Evolutionary conservation across 176 grass and related monocot genomes (phyloP).

Genomic region (Olyra latifolia): DNA sequence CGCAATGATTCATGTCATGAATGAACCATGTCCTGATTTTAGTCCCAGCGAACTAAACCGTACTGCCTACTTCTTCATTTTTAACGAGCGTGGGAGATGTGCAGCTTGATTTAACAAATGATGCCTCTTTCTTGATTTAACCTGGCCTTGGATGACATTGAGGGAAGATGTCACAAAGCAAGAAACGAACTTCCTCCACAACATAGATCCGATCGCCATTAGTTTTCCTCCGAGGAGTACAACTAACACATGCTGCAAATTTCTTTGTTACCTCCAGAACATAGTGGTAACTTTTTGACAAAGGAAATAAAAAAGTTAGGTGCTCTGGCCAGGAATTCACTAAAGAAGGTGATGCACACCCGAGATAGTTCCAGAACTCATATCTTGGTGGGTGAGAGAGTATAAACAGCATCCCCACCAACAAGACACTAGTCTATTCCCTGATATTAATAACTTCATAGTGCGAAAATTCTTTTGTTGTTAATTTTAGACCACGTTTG

Average conservation of each 20-base stretch:
- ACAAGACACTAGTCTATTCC: too few species aligned
- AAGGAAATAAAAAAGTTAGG: not conserved
- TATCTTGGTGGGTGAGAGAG: too few species aligned
- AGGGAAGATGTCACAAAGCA: not conserved
- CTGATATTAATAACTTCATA: not conserved
- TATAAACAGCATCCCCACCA: too few species aligned
- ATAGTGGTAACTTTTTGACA: not conserved
- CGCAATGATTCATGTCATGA: not conserved
- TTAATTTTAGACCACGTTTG: not conserved
- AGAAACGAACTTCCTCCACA: not conserved
- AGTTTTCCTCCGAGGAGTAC: not conserved
- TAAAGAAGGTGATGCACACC: not conserved
- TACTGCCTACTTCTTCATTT: not conserved
- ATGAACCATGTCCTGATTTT: not conserved
- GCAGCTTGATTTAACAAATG: not conserved
- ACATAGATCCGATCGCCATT: not conserved
- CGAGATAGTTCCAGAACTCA: too few species aligned
- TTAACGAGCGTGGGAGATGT: not conserved
- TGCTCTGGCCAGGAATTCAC: not conserved
- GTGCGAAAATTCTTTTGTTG: not conserved
- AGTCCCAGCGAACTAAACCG: not conserved
- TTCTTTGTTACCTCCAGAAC: not conserved
- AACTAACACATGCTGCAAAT: not conserved
- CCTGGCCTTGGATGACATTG: not conserved
- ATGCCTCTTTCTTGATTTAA: not conserved